A percentile compares a stretch with the other conserved stretches of the same genome.
Conservation (phyloP, 129 eudicot species). For the Ambrosia trifida region DNA sequence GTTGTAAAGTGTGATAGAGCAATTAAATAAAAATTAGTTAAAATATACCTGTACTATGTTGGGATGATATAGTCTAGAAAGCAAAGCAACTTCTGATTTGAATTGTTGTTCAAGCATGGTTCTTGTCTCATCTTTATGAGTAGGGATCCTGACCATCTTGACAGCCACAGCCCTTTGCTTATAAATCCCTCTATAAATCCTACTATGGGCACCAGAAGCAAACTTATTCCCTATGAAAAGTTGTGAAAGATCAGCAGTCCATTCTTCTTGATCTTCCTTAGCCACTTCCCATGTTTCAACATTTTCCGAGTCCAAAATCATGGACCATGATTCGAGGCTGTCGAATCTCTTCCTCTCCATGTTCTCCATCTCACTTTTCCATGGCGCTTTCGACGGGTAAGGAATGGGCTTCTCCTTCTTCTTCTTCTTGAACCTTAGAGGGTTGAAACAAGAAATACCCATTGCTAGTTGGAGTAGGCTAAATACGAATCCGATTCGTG, state of each 20-base stretch:
- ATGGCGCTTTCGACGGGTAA: conserved; percentile 50
- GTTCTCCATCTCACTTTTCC: conserved; percentile 56
- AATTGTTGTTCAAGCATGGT: conserved; percentile 81
- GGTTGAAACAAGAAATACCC: conserved; percentile 69
- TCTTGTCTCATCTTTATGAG: conserved; percentile 84
- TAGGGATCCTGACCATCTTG: conserved; percentile 95
- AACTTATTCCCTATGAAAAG: conserved; percentile 94
- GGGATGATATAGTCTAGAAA: conserved; percentile 88
- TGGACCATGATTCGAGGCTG: conserved; percentile 96
- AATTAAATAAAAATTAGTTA: too few species aligned
- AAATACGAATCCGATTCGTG: neutral
- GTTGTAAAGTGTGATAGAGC: too few species aligned
- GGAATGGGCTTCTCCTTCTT: conserved; percentile 56
- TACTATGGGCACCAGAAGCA: conserved; percentile 97
- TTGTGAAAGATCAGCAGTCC: conserved; percentile 99
- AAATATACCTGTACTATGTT: conserved; percentile 84
- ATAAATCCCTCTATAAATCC: conserved; percentile 94
- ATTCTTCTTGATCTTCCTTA: conserved; percentile 83
- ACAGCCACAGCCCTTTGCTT: conserved; percentile 97
- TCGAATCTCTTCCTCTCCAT: conserved; percentile 90
- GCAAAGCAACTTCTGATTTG: conserved; percentile 87
- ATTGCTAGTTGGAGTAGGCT: conserved; percentile 26
- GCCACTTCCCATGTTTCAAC: conserved; percentile 89
- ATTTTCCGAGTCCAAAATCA: conserved; percentile 93
- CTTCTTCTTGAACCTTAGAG: conserved; percentile 47